phyloP scores from a whole-genome alignment of 2,329 filamentous ascomycete species.

The Verticillium klebahnii region DNA sequence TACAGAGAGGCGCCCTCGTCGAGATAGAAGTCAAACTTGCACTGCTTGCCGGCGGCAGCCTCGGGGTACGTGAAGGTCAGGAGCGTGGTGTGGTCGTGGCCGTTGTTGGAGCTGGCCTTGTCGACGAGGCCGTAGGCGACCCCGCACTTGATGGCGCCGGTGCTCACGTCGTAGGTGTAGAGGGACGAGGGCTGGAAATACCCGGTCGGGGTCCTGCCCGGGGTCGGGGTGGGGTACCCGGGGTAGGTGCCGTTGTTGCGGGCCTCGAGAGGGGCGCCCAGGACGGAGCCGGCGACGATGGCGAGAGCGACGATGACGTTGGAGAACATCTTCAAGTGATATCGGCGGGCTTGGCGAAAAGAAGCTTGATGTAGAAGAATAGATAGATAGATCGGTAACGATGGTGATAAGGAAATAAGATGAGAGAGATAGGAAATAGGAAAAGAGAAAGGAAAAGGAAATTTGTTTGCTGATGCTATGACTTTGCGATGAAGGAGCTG shows the following conservation, averaged over 20 bases:
- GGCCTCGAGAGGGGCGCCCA: conserved; percentile 15
- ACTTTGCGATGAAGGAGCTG: neutral
- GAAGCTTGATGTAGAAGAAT: neutral
- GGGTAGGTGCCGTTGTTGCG: neutral
- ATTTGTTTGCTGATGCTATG: neutral
- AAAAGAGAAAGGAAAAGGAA: neutral
- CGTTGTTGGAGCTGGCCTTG: conserved; percentile 16
- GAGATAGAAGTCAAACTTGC: conserved; percentile 21
- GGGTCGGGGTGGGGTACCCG: neutral
- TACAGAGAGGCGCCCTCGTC: conserved; percentile 8
- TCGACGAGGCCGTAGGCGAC: conserved; percentile 9
- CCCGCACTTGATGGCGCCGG: conserved; percentile 15
- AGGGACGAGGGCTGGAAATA: conserved; percentile 17
- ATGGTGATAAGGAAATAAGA: neutral
- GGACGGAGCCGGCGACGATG: conserved; percentile 13
- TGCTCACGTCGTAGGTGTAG: conserved; percentile 17
- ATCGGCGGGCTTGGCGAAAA: neutral
- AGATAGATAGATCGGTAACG: neutral
- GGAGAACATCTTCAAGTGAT: conserved; percentile 15
- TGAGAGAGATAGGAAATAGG: neutral
- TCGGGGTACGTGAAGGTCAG: conserved; percentile 22
- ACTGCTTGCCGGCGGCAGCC: conserved; percentile 15
- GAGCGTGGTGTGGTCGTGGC: conserved; percentile 22
- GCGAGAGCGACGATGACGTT: conserved; percentile 15
- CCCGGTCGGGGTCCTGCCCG: neutral